Evolutionary conservation across 2,329 filamentous ascomycete species (phyloP), one percentile per base, ranked within the genome.

Genomic region (Paecilomyces dactylethromorphus): DNA sequence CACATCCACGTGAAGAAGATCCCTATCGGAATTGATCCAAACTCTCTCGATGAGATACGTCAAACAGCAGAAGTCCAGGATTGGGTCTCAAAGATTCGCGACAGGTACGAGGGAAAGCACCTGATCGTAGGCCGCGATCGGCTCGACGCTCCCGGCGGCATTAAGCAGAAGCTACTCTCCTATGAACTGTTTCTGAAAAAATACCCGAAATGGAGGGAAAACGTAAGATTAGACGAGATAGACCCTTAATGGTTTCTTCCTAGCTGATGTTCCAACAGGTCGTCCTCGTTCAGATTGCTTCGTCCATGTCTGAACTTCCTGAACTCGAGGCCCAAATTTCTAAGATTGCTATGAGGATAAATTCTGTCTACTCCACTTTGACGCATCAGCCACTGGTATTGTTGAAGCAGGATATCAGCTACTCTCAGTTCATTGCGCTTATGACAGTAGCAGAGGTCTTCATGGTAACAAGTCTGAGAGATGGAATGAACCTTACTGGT

Each of bases 401-500:
- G 71, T 80, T 97, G 54, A 90, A 93, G 74, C 92, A 97, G 74
- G 93, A 97, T 67, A 96, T 97, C 63, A 87, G 90, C 60, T 96
- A 95, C 68, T 82, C 90, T 0, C 92, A 97, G 71, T 97, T 96
- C 66, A 82, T 97, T n/a, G 92, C 92, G 1, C 80, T 97, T 2
- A 80, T 97, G 56, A 91, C 90, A 3, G 88, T 94, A 54, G 92
- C 93, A 1, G 92, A 97, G 24, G 88, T 89, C 1, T 82, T 97
- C 55, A 93, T 96, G 84, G 92, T 97, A 68, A 95, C 92, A 3
- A 94, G 91, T 68, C 87, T 97, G 67, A 90, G 93, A 55, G 93
- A 97, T 72, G 93, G 93, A 64, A 97, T 97, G 93, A 97, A 97
- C 70, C 78, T 97, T 55, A 96, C 92, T 0, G 91, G 89, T 4